Percentiles rank a stretch among this genome's conserved stretches.
Conservation (phyloP, 345 rosid species). For the Conringia planisiliqua region DNA sequence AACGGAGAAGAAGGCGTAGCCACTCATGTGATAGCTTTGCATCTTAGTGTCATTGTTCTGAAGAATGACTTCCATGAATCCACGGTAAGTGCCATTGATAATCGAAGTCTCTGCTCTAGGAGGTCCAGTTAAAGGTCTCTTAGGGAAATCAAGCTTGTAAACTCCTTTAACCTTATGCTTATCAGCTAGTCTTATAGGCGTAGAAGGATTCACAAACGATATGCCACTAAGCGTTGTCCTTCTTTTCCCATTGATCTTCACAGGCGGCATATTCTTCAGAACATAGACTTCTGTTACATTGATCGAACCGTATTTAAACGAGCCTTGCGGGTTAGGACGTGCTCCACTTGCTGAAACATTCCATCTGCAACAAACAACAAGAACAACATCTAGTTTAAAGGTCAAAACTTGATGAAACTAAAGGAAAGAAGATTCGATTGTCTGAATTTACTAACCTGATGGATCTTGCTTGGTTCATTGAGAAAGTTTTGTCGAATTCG, state of each 20-base stretch:
- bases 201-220: slow-evolving; percentile 82
- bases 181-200: slow-evolving; percentile 95
- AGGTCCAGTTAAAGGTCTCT: slow-evolving; percentile 67
- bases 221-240: slow-evolving; percentile 73
- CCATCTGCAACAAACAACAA: slow-evolving; percentile 64
- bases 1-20: slow-evolving; percentile 90
- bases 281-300: slow-evolving; percentile 87
- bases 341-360: slow-evolving; percentile 98
- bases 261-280: slow-evolving; percentile 71
- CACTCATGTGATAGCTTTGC: slow-evolving; percentile 89
- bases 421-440: neutral
- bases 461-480: slow-evolving; percentile 99
- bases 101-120: slow-evolving; percentile 71
- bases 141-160: slow-evolving; percentile 91
- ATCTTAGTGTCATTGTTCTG: slow-evolving; percentile 97
- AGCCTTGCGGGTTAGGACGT: slow-evolving; percentile 97
- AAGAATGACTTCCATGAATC: slow-evolving; percentile 90
- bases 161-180: slow-evolving; percentile 71
- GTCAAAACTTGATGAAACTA: neutral
- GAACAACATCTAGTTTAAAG: neutral
- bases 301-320: slow-evolving; percentile 91
- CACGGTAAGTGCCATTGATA: slow-evolving; percentile 90
- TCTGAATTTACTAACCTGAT: slow-evolving; percentile 58
- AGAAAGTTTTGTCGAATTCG: slow-evolving; percentile 83
- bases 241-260: slow-evolving; percentile 60